Evolutionary conservation across 2,329 filamentous ascomycete species (phyloP).

Genomic region (Diplodia seriata): DNA sequence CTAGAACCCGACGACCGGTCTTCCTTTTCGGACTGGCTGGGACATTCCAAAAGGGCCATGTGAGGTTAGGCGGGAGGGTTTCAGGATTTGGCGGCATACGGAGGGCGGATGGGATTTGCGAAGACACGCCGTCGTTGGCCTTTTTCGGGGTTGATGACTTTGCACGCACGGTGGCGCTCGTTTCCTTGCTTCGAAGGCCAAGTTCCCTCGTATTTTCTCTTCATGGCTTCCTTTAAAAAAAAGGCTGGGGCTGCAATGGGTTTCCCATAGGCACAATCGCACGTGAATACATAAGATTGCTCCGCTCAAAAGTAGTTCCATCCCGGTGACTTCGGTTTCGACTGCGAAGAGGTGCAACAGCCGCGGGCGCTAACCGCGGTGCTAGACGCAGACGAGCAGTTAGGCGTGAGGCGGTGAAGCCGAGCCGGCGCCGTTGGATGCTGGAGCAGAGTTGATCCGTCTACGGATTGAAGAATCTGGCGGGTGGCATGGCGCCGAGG

Average conservation of each 20-base stretch:
- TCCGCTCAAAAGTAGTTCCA: constrained; percentile 21
- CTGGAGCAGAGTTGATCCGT: too few species aligned
- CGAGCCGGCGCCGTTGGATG: too few species aligned
- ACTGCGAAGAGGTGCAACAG: neutral
- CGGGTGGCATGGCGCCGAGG: neutral
- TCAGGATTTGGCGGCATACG: constrained; percentile 23
- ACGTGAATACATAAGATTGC: constrained; percentile 31
- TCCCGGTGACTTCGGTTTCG: constrained; percentile 5
- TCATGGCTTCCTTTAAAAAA: constrained; percentile 14
- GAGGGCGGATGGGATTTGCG: constrained; percentile 9
- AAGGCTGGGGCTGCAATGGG: constrained; percentile 21
- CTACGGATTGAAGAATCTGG: too few species aligned
- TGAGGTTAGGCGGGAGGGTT: constrained; percentile 4
- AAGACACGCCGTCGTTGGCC: constrained; percentile 3
- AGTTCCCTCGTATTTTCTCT: constrained; percentile 23
- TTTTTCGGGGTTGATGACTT: constrained; percentile 8
- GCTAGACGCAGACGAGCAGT: too few species aligned
- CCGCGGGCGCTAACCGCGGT: constrained; percentile 7
- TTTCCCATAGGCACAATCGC: constrained; percentile 23
- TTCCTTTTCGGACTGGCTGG: constrained; percentile 23
- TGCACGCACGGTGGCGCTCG: constrained; percentile 26
- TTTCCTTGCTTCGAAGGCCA: constrained; percentile 15
- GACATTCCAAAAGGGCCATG: constrained; percentile 24
- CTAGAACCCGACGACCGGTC: constrained; percentile 29
- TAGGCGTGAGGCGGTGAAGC: too few species aligned